These are phyloP conservation scores for Yueomyces sp. DNA, from an alignment of 805 yeast species.

Conservation along the genomic window DNA sequence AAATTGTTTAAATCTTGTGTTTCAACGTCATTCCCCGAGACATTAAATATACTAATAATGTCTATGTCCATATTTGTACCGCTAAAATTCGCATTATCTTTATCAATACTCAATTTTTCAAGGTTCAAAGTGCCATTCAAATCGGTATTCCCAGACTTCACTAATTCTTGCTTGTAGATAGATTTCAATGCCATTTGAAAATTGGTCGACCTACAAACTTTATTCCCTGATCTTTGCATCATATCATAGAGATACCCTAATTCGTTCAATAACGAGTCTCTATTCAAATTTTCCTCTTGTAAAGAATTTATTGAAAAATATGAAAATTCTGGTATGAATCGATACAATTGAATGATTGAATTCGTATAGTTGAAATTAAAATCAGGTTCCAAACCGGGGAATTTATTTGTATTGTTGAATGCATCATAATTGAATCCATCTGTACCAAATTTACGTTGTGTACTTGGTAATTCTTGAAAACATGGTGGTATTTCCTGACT, in stretches of 20 bases:
- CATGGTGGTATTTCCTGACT: conserved; percentile 50
- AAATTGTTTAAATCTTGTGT: neutral
- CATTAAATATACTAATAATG: neutral
- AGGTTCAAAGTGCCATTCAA: neutral
- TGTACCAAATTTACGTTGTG: conserved; percentile 82
- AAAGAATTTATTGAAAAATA: conserved; percentile 47
- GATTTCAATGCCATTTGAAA: conserved; percentile 44
- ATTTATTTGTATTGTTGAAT: conserved; percentile 57
- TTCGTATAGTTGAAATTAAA: conserved; percentile 68
- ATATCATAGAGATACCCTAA: conserved; percentile 84
- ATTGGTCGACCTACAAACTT: conserved; percentile 70
- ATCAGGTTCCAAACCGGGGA: conserved; percentile 83
- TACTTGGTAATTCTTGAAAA: conserved; percentile 59
- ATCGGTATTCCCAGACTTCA: neutral
- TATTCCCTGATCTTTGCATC: conserved; percentile 51
- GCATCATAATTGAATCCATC: conserved; percentile 85
- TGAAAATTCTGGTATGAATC: conserved; percentile 64
- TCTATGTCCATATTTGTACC: neutral
- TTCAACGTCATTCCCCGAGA: neutral
- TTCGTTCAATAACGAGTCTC: conserved; percentile 52
- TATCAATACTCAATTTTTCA: neutral
- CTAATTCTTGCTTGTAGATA: conserved; percentile 4
- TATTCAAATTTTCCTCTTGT: conserved; percentile 36
- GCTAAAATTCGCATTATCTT: too few species aligned
- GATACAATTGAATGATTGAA: conserved; percentile 63